Conservation (phyloP, 331 rosid genomes). For the Malus hybrid region DNA sequence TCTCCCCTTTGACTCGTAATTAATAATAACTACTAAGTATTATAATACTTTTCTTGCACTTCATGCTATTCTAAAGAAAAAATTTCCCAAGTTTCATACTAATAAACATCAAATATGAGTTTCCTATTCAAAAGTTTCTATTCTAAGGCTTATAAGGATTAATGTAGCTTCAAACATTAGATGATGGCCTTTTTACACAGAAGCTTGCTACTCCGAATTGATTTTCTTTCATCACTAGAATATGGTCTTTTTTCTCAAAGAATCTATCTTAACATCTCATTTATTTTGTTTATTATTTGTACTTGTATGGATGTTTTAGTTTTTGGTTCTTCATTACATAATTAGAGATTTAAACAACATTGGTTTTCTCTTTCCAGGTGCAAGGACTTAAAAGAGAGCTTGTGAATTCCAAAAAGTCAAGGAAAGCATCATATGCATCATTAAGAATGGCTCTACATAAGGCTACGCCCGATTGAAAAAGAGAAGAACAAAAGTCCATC, state of each 20-base stretch:
- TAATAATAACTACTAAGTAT: neutral
- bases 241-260: neutral
- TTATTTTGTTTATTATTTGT: neutral
- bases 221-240: neutral
- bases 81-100: neutral
- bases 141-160: neutral
- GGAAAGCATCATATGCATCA: conserved; percentile 80
- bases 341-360: conserved; percentile 6
- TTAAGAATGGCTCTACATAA: conserved; percentile 78
- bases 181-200: neutral
- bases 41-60: neutral
- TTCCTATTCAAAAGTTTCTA: neutral
- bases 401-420: conserved; percentile 61
- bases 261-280: neutral
- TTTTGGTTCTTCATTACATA: neutral
- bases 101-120: neutral
- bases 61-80: neutral
- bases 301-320: neutral
- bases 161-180: neutral
- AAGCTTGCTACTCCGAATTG: neutral
- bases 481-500: conserved; percentile 98
- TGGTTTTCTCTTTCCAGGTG: conserved; percentile 56
- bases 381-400: no score
- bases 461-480: conserved; percentile 70
- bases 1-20: neutral